A percentile compares a stretch with the other conserved stretches of the same genome.
phyloP scores from a whole-genome alignment of 2,329 filamentous ascomycete genomes.

The Phialocephala subalpina region DNA sequence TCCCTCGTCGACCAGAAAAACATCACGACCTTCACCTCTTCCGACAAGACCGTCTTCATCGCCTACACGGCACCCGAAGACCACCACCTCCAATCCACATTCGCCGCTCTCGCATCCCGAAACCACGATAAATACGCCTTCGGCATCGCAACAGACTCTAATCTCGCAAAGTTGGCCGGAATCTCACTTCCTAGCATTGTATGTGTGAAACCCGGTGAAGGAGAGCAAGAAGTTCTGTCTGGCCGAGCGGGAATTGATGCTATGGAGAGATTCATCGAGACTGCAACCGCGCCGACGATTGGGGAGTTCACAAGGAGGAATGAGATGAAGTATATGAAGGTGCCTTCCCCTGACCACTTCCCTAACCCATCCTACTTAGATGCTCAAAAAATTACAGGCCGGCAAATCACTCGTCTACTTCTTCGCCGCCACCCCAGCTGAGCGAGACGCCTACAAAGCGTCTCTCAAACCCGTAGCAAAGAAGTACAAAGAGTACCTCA shows the following conservation, averaged over 20 bases:
- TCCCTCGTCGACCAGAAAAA: slow-evolving; percentile 42
- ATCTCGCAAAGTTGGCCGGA: slow-evolving; percentile 30
- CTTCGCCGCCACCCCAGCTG: slow-evolving; percentile 43
- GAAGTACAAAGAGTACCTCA: slow-evolving; percentile 55
- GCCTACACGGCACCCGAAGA: slow-evolving; percentile 46
- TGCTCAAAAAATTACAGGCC: slow-evolving; percentile 37
- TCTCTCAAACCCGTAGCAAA: slow-evolving; percentile 52
- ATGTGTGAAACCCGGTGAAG: slow-evolving; percentile 53
- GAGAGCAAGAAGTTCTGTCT: slow-evolving; percentile 44
- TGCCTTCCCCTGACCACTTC: slow-evolving; percentile 32
- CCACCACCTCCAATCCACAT: slow-evolving; percentile 42
- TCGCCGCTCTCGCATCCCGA: slow-evolving; percentile 45
- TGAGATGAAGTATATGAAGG: slow-evolving; percentile 52
- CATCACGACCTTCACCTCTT: slow-evolving; percentile 44
- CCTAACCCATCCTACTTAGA: neutral
- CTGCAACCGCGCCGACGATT: slow-evolving; percentile 51
- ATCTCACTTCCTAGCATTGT: slow-evolving; percentile 23
- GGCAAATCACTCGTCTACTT: slow-evolving; percentile 50
- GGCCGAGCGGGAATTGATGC: slow-evolving; percentile 46
- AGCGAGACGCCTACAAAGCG: slow-evolving; percentile 47
- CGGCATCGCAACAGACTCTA: slow-evolving; percentile 41
- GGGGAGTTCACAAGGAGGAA: slow-evolving; percentile 54
- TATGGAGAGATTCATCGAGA: slow-evolving; percentile 49
- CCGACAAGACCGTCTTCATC: slow-evolving; percentile 54
- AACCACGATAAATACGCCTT: slow-evolving; percentile 54